Evolutionary conservation across 768 basidiomycete genomes (phyloP), one percentile per base, ranked within the genome.

Genomic region (Gloeophyllum trabeum): DNA sequence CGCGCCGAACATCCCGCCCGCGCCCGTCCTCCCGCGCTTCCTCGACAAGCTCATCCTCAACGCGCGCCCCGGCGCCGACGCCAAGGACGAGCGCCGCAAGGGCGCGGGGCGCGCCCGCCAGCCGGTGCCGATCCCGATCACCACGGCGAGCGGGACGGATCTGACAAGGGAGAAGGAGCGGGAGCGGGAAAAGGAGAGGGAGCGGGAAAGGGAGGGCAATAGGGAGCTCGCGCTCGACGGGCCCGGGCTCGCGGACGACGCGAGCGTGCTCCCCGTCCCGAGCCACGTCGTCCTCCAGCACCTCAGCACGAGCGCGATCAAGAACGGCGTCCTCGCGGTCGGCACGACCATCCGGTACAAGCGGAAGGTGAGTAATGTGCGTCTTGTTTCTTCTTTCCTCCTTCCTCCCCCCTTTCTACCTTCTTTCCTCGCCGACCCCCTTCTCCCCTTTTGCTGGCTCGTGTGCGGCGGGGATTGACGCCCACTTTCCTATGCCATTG

Each of bases 31-130:
- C 35, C 96, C 96, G 0, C 66, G 92, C 1, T 90, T 97, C 54
- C 66, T 99, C 32, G 93, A 98, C 54, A 92, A 91, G 53, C 79
- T 96, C 39, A 96, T 97, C 44, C 62, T 99, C 46, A 98, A 98
- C 44, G 57, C 59, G 51, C 51, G 59, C 38, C 24, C 59, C 50
- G 44, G 36, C 13, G 20, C 7, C 10, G 20, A 43, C 14, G n/a
- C n/a, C n/a, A 43, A 35, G 35, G 42, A 43, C 14, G n/a, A 21
- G 20, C 35, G 36, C 18, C 20, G 37, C 32, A 30, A 35, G 22
- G 26, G 21, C 46, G 5, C 25, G 23, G 35, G n/a, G 24, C 18
- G 18, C 25, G 35, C 36, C 7, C 36, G 20, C 20, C 36, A 10
- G 20, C 10, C 36, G 10, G 23, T 24, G 3, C 39, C 48, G 13